phyloP scores from a whole-genome alignment of 2,329 filamentous ascomycete genomes.

The Aspergillus awamori region DNA sequence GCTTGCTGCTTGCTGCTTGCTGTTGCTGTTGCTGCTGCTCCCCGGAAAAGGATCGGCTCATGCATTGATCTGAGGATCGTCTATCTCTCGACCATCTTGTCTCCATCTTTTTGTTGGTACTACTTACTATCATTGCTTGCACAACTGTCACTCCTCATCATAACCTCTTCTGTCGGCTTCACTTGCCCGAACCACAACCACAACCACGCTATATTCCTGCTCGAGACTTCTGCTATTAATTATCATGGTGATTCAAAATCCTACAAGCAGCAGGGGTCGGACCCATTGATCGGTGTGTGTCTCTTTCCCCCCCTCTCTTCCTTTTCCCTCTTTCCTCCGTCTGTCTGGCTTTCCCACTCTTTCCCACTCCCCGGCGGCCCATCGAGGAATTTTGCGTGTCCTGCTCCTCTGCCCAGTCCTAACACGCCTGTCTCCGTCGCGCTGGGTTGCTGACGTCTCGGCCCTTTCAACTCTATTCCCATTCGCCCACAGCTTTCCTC shows the following conservation, averaged over 20 bases:
- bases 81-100: background rate
- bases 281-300: conserved; percentile 5
- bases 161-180: too few relatives aligned
- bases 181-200: too few relatives aligned
- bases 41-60: conserved; percentile 2
- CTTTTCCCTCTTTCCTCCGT: too few relatives aligned
- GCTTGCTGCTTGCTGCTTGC: too few relatives aligned
- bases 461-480: background rate
- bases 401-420: conserved; percentile 1
- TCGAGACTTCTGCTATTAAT: background rate
- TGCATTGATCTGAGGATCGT: conserved; percentile 11
- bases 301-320: too few relatives aligned
- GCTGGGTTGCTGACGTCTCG: conserved; percentile 4
- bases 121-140: background rate
- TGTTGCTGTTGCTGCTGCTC: background rate
- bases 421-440: conserved; percentile 7
- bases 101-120: background rate
- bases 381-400: conserved; percentile 5
- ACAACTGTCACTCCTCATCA: background rate
- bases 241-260: conserved; percentile 8
- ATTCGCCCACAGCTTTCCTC: background rate
- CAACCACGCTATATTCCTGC: background rate
- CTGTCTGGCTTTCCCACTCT: background rate
- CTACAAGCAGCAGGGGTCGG: background rate
- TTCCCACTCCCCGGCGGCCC: background rate